These are phyloP conservation scores for Coemansia sp. DNA, from an alignment of 192 early-diverging fungal genomes.

Conservation along the genomic window DNA sequence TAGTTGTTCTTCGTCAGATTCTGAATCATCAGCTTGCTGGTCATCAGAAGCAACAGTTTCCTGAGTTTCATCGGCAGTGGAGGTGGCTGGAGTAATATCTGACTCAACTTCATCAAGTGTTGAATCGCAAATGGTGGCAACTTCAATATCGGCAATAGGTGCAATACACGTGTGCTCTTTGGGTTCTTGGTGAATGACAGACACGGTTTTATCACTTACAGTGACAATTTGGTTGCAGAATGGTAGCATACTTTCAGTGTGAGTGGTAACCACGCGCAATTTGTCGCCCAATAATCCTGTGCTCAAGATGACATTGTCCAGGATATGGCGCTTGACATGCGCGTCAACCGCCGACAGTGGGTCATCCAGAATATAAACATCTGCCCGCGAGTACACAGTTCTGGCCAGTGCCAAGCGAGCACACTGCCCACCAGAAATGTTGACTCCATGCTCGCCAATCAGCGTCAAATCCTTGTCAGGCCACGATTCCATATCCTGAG, in stretches of 20 bases:
- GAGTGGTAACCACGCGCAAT: slow-evolving; percentile 1
- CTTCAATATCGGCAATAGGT: not conserved
- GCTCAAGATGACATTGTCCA: no score
- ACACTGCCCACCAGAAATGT: no score
- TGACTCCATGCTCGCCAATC: no score
- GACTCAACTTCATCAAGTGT: not conserved
- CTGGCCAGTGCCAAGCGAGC: no score
- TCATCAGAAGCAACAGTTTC: not conserved
- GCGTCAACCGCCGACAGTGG: no score
- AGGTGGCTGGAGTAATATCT: not conserved
- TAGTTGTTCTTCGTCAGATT: not conserved
- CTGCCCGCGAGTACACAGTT: no score
- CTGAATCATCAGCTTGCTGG: not conserved
- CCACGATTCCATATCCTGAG: not conserved
- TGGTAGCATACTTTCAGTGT: not conserved
- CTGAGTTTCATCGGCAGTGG: no score
- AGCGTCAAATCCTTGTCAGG: not conserved
- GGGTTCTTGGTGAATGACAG: not conserved
- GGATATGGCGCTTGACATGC: not conserved
- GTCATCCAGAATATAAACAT: no score
- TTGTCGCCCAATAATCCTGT: no score
- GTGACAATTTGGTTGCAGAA: no score
- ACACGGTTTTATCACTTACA: not conserved
- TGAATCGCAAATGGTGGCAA: not conserved
- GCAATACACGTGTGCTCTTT: not conserved